Percentiles rank a stretch among this genome's conserved stretches.
These are phyloP conservation scores for Colletotrichum lupini DNA, from an alignment of 2,329 filamentous ascomycete species.

Conservation along the genomic window DNA sequence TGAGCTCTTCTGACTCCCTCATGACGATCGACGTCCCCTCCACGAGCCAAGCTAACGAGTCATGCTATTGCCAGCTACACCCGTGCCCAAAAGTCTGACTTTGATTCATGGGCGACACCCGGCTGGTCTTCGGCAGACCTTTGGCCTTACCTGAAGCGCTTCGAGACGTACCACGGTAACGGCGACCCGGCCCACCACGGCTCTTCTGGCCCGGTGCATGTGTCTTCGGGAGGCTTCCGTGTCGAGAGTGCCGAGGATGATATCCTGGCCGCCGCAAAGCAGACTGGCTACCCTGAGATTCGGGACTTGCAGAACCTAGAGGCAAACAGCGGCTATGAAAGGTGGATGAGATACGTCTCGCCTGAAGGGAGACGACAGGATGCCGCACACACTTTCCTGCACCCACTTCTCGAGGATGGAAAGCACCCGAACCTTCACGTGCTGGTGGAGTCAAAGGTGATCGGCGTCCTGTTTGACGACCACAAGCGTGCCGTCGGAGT, in stretches of 20 bases:
- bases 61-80: slow-evolving; percentile 49
- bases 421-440: slow-evolving; percentile 46
- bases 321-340: slow-evolving; percentile 45
- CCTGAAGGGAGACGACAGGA: slow-evolving; percentile 51
- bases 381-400: slow-evolving; percentile 43
- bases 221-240: slow-evolving; percentile 59
- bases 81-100: slow-evolving; percentile 56
- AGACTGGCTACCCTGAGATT: slow-evolving; percentile 58
- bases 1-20: neutral
- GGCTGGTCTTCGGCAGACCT: slow-evolving; percentile 65
- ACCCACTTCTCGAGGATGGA: slow-evolving; percentile 42
- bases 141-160: slow-evolving; percentile 59
- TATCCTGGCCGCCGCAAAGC: slow-evolving; percentile 56
- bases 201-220: slow-evolving; percentile 56
- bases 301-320: slow-evolving; percentile 62
- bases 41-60: slow-evolving; percentile 2
- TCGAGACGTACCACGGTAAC: slow-evolving; percentile 42
- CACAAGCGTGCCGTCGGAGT: slow-evolving; percentile 67
- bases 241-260: slow-evolving; percentile 49
- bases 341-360: slow-evolving; percentile 43
- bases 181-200: slow-evolving; percentile 51
- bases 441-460: slow-evolving; percentile 45
- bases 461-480: slow-evolving; percentile 54
- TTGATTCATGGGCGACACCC: slow-evolving; percentile 62
- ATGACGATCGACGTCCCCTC: neutral